These are phyloP conservation scores for Spatholobus suberectus DNA, from an alignment of 306 rosid genomes.

Conservation along the genomic window DNA sequence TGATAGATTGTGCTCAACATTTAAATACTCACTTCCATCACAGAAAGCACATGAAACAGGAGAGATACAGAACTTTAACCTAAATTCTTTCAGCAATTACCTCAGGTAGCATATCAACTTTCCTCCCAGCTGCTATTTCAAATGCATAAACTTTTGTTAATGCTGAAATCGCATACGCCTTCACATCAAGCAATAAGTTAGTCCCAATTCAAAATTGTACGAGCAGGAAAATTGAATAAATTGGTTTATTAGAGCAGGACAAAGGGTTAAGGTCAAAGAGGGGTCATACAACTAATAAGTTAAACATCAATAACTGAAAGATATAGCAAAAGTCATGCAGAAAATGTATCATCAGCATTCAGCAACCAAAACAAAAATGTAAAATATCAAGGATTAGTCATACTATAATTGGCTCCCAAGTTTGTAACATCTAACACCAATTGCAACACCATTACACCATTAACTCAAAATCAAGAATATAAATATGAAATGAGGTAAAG, in stretches of 20 bases:
- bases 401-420: background rate
- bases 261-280: background rate
- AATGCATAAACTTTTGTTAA: constrained; percentile 82
- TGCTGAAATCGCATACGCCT: constrained; percentile 93
- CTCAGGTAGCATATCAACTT: constrained; percentile 84
- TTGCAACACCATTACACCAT: constrained; percentile 5
- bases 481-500: background rate
- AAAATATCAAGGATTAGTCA: background rate
- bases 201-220: constrained; percentile 30
- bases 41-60: constrained; percentile 3
- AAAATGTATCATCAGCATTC: constrained; percentile 19
- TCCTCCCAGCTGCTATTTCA: constrained; percentile 80
- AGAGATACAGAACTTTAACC: constrained; percentile 15
- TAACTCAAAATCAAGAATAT: background rate
- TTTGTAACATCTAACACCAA: background rate
- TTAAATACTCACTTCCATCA: constrained; percentile 20
- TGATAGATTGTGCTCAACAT: constrained; percentile 9
- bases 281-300: constrained; percentile 7
- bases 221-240: constrained; percentile 7
- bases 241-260: background rate
- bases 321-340: background rate
- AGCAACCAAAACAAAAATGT: background rate
- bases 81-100: constrained; percentile 49
- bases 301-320: constrained; percentile 10
- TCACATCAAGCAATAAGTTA: constrained; percentile 47